phyloP scores from a whole-genome alignment of 2,329 filamentous ascomycete species.

The Hypoxylon sp. region DNA sequence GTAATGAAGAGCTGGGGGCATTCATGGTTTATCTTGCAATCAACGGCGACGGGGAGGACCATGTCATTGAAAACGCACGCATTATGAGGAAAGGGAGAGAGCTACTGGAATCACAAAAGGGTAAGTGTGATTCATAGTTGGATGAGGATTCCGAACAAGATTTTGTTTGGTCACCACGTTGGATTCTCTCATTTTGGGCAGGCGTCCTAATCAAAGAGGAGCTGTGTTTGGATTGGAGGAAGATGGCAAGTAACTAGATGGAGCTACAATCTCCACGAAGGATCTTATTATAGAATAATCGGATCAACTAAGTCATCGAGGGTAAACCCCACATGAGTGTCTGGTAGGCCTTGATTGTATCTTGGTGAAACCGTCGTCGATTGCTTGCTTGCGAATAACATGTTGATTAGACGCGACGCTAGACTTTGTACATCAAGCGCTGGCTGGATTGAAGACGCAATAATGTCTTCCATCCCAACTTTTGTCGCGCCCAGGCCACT shows the following conservation, averaged over 20 bases:
- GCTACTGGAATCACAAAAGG: slow-evolving; percentile 30
- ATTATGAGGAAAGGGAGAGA: slow-evolving; percentile 46
- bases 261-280: too few species aligned
- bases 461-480: slow-evolving; percentile 9
- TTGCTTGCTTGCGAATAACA: background rate
- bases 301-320: background rate
- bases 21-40: slow-evolving; percentile 46
- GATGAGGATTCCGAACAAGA: background rate
- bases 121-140: background rate
- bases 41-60: slow-evolving; percentile 40
- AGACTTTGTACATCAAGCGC: slow-evolving; percentile 6
- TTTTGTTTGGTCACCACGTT: background rate
- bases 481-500: background rate
- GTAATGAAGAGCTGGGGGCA: slow-evolving; percentile 44
- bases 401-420: slow-evolving; percentile 7
- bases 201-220: background rate
- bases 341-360: background rate
- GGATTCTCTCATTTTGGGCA: background rate
- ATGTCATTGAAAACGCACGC: slow-evolving; percentile 41
- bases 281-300: background rate
- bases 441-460: slow-evolving; percentile 17
- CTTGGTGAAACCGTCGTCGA: background rate
- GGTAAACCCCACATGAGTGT: background rate
- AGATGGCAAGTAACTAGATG: background rate
- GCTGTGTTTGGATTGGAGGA: background rate